Evolutionary conservation across 169 alveolate genomes (phyloP).

Genomic region (Theileria parva): DNA sequence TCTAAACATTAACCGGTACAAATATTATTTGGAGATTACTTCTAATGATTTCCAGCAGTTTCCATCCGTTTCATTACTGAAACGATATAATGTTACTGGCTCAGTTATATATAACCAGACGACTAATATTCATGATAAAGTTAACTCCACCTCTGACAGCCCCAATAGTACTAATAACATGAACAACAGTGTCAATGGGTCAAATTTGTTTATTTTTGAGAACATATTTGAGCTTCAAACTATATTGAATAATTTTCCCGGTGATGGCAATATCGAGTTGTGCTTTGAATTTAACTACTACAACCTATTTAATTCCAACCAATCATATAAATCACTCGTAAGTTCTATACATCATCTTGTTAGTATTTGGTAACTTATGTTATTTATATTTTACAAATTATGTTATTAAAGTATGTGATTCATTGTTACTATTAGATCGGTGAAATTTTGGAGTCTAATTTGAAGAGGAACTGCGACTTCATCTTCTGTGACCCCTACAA

Average conservation of each 20-base stretch:
- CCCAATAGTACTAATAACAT: not conserved
- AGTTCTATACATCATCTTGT: no score
- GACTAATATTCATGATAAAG: not conserved
- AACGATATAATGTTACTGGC: slow-evolving; percentile 50
- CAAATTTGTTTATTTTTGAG: slow-evolving; percentile 27
- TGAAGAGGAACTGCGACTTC: slow-evolving; percentile 36
- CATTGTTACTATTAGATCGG: slow-evolving; percentile 1
- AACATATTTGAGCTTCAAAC: slow-evolving; percentile 48
- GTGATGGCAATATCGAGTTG: slow-evolving; percentile 43
- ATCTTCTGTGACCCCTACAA: slow-evolving; percentile 43
- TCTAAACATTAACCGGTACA: slow-evolving; percentile 24
- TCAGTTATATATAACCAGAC: slow-evolving; percentile 34
- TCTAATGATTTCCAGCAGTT: slow-evolving; percentile 50
- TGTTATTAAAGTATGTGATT: no score
- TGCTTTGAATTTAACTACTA: slow-evolving; percentile 50
- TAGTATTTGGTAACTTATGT: not conserved
- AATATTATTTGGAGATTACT: slow-evolving; percentile 53
- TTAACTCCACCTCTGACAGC: not conserved
- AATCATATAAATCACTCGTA: slow-evolving; percentile 35
- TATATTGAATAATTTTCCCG: slow-evolving; percentile 45
- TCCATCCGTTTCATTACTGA: slow-evolving; percentile 53
- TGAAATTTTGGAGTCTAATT: slow-evolving; percentile 31
- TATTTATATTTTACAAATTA: not conserved
- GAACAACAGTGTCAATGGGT: not conserved
- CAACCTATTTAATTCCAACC: slow-evolving; percentile 6